phyloP scores from a whole-genome alignment of 257 asterid genomes.

The Gentiana macrophylla region DNA sequence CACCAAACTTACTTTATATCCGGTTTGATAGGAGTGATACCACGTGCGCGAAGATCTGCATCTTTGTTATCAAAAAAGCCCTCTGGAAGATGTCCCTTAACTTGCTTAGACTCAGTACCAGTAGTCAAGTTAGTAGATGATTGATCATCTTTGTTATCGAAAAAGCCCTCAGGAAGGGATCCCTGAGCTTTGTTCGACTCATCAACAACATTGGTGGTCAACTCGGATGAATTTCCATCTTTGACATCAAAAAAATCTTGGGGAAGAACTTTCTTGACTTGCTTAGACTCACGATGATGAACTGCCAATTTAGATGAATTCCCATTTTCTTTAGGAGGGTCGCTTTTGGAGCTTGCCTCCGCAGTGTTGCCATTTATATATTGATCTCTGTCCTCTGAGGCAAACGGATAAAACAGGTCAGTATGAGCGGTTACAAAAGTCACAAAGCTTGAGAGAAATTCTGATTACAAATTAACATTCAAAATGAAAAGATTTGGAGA shows the following conservation, averaged over 20 bases:
- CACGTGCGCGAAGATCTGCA: constrained; percentile 92
- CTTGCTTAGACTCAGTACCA: constrained; percentile 50
- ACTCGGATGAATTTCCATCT: constrained; percentile 20
- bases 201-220: constrained; percentile 19
- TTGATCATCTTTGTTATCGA: constrained; percentile 67
- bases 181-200: constrained; percentile 61
- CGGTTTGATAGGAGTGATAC: constrained; percentile 76
- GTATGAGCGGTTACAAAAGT: constrained; percentile 21
- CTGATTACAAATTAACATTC: constrained; percentile 6
- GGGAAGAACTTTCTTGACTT: constrained; percentile 70
- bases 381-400: constrained; percentile 19
- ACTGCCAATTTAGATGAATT: constrained; percentile 20
- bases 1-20: constrained; percentile 66
- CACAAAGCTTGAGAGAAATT: constrained; percentile 19
- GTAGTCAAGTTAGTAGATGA: constrained; percentile 25
- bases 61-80: constrained; percentile 92
- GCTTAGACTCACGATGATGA: constrained; percentile 45
- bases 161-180: constrained; percentile 80
- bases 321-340: constrained; percentile 23
- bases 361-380: constrained; percentile 12
- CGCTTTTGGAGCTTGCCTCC: constrained; percentile 18
- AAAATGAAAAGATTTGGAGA: neutral
- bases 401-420: constrained; percentile 24
- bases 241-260: constrained; percentile 81
- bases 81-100: constrained; percentile 67